Base-by-base conservation (phyloP, 2,329 filamentous ascomycete species). In the Fusarium continuum region DNA sequence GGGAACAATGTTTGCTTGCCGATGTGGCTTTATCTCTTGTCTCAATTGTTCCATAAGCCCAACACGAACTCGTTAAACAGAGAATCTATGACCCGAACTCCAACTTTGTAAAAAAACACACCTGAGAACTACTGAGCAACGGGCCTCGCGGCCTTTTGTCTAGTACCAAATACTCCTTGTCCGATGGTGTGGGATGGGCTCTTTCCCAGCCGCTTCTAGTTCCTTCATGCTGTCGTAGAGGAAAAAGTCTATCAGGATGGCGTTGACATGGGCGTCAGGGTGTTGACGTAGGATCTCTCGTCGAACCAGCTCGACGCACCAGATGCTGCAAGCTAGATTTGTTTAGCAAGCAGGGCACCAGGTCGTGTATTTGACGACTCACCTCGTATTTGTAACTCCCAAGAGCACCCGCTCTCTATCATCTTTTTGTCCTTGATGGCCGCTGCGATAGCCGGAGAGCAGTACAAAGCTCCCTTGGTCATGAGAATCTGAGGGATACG, bases 151-250 rank as follows among this genome's bases (percentile, higher is more conserved):
- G 50, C 49, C 32, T 50, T n/a, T 36, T 51, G 23, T 61, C 63
- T 77, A 97, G 76, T 97, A 97, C 93, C 93, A 97, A 61, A 97
- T 97, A 72, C 92, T 96, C 74, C 93, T 86, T 36, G 93, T 97
- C 64, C 93, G 84, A 77, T 97, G 93, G 77, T 97, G 93, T 6
- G 92, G 91, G 41, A 77, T 68, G 34, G 79, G 81, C 72, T 88
- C 85, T 51, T 82, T 75, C 47, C 87, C 81, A 65, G 81, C 75
- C 1, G 78, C 80, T 75, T 98, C 94, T 73, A 91, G 76, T 72
- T 92, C 90, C 76, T 98, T 99, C 79, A 95, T 93, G 16, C 90
- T 88, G 78, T 99, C 95, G 74, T 99, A 99, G 51, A 99, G 80
- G 76, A 97, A 97, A 78, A 98, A 99, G 76, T 99, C 95, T 63